Base-by-base conservation (phyloP, 805 yeast species). In the Wickerhamomyces bisporus region DNA sequence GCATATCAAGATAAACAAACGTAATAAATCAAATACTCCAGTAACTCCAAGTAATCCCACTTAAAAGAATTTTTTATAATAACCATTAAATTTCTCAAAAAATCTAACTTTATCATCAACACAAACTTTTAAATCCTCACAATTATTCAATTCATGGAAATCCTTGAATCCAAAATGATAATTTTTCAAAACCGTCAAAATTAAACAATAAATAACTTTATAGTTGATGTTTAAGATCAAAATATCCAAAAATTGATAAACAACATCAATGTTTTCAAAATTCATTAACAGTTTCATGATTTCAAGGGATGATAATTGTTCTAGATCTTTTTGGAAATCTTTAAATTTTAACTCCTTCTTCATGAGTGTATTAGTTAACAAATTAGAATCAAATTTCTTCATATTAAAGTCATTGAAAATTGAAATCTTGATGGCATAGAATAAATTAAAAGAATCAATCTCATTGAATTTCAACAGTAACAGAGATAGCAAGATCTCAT, bases 151-250 rank as follows among this genome's bases (percentile, higher is more conserved):
- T 9, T 54, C 50, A 15, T 52, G 52, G 37, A 66, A 45, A 39
- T 60, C 61, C 32, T 54, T 56, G 43, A 65, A 75, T 2, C 80
- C 80, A 53, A 68, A 73, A 53, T 75, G 79, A 50, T 71, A 68
- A 43, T 74, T 70, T 30, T 68, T 55, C 21, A 73, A 47, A 4
- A 74, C 56, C 18, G 68, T 65, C 26, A 70, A 38, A 5, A 65
- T 45, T 15, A 71, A 50, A 0, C 77, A 59, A 20, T 64, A 55
- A 16, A 68, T 44, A 3, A 66, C 48, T 45, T 67, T 71, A 49
- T 71, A 68, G 40, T 66, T 50, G 8, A 36, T 32, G 26, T 45
- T 36, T 6, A 53, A 26, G 10, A 52, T 39, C 8, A 43, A 17
- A 5, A 45, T 39, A 31, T 55, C 60, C 24, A 52, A 26, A 2